phyloP scores from a whole-genome alignment of 2,329 filamentous ascomycete genomes.

The Fusarium sp. region DNA sequence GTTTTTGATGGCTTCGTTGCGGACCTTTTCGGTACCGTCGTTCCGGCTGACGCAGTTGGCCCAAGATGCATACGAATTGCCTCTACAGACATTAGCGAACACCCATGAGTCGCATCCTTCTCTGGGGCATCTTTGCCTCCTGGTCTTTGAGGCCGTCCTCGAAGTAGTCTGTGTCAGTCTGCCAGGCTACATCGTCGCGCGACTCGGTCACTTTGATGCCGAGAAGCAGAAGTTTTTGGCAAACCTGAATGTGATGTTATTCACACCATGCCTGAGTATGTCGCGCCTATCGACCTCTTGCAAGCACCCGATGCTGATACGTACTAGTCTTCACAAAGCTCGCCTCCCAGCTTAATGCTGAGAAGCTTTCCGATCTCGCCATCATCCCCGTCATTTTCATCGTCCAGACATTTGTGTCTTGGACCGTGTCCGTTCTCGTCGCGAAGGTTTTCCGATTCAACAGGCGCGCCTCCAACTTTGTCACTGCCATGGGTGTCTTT shows the following conservation, averaged over 20 bases:
- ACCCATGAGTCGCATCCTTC: slow-evolving; percentile 69
- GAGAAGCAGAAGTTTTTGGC: slow-evolving; percentile 97
- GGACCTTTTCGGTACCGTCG: slow-evolving; percentile 54
- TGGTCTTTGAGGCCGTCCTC: slow-evolving; percentile 94
- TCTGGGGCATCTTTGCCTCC: slow-evolving; percentile 75
- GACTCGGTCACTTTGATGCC: slow-evolving; percentile 91
- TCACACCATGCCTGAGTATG: slow-evolving; percentile 94
- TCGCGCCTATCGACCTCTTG: neutral
- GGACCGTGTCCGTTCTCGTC: slow-evolving; percentile 76
- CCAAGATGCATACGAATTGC: slow-evolving; percentile 54
- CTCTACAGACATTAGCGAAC: slow-evolving; percentile 53
- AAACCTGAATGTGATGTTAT: slow-evolving; percentile 94
- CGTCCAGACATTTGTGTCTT: slow-evolving; percentile 89
- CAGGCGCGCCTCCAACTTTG: slow-evolving; percentile 90
- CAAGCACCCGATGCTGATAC: neutral
- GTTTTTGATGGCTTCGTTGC: slow-evolving; percentile 51
- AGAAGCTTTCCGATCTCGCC: slow-evolving; percentile 88
- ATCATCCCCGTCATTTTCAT: slow-evolving; percentile 96
- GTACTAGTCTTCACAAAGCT: slow-evolving; percentile 91
- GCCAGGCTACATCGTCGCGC: slow-evolving; percentile 92
- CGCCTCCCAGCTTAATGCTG: slow-evolving; percentile 90
- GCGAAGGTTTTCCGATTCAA: slow-evolving; percentile 82
- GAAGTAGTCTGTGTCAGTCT: slow-evolving; percentile 95
- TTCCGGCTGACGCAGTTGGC: slow-evolving; percentile 55
- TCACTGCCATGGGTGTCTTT: slow-evolving; percentile 96